A percentile compares a stretch with the other conserved stretches of the same genome.
Evolutionary conservation across 768 basidiomycete species (phyloP).

Genomic region (Mycena venus): DNA sequence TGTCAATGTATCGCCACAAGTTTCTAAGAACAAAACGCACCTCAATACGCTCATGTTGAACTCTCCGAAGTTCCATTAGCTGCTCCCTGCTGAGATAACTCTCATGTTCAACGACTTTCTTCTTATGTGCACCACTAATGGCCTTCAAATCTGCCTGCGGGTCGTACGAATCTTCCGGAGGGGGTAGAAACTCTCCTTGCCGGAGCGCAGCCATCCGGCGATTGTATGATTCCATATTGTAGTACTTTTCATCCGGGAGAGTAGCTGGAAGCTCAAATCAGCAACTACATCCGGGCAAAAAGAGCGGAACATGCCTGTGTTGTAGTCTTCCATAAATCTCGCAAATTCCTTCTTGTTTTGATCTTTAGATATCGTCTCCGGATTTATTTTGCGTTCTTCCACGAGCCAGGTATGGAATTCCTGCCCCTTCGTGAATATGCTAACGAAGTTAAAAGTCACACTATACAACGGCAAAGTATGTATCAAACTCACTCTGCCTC

Average conservation of each 20-base stretch:
- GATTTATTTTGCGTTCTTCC: conserved; percentile 92
- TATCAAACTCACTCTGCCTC: conserved; percentile 80
- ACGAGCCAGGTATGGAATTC: conserved; percentile 96
- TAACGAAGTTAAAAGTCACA: conserved; percentile 45
- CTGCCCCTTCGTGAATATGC: conserved; percentile 84
- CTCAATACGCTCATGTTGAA: conserved; percentile 89
- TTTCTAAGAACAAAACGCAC: conserved; percentile 52
- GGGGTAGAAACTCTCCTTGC: conserved; percentile 85
- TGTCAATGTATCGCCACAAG: neutral
- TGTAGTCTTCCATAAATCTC: conserved; percentile 86
- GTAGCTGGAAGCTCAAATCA: conserved; percentile 68
- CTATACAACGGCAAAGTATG: neutral
- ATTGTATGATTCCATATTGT: conserved; percentile 90
- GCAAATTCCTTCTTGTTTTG: conserved; percentile 89
- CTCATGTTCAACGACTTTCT: conserved; percentile 74
- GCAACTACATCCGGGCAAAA: neutral
- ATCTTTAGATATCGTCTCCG: conserved; percentile 89
- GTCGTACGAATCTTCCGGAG: conserved; percentile 81
- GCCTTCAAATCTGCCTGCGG: conserved; percentile 88
- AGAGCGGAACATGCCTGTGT: conserved; percentile 68
- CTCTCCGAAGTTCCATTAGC: conserved; percentile 81
- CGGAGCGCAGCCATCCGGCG: conserved; percentile 87
- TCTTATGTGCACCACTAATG: conserved; percentile 78
- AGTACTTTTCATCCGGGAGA: conserved; percentile 95
- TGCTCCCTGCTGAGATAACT: conserved; percentile 85